These are phyloP conservation scores for Hypericum perforatum DNA, from an alignment of 345 rosid genomes.

Conservation along the genomic window DNA sequence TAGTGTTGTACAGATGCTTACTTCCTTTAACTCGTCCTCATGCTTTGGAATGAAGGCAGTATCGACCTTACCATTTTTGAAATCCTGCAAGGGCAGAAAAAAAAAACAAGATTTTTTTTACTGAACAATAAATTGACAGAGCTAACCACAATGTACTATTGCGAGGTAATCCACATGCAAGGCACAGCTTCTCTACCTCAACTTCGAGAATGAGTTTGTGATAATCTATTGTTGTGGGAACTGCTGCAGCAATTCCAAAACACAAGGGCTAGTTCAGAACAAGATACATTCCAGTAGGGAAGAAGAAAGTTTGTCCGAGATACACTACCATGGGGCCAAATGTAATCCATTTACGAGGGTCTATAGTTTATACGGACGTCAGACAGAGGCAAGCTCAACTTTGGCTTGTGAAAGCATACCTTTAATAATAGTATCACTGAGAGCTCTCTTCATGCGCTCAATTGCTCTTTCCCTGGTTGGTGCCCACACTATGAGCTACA, in stretches of 20 bases:
- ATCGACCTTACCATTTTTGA: constrained; percentile 88
- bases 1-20: constrained; percentile 20
- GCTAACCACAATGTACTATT: neutral
- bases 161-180: constrained; percentile 1
- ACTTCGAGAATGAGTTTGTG: constrained; percentile 94
- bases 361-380: neutral
- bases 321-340: no score
- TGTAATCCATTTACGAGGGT: neutral
- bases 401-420: constrained; percentile 28
- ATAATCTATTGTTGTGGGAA: constrained; percentile 92
- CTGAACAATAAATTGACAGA: neutral
- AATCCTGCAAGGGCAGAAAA: constrained; percentile 47
- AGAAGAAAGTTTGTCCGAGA: neutral
- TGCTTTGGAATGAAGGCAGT: constrained; percentile 98
- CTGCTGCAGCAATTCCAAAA: constrained; percentile 39
- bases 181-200: constrained; percentile 44
- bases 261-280: constrained; percentile 1
- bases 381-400: neutral
- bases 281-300: neutral
- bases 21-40: constrained; percentile 77
- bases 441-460: constrained; percentile 97
- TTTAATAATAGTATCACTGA: constrained; percentile 79
- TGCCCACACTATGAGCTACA: constrained; percentile 95
- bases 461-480: constrained; percentile 98
- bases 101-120: constrained; percentile 7